phyloP scores from a whole-genome alignment of 192 early-diverging fungal genomes.

The Backusella sp. region DNA sequence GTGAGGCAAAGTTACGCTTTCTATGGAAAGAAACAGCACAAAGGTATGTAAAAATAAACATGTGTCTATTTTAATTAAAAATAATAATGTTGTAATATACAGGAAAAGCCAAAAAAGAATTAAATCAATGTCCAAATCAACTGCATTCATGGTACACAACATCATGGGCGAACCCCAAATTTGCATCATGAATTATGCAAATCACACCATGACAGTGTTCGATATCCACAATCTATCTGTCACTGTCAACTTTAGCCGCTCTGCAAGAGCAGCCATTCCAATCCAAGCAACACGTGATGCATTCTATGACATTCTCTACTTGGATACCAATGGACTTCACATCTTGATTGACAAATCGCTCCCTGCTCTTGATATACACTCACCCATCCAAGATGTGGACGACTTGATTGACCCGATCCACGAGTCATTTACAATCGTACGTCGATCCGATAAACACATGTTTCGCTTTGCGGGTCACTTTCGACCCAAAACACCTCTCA shows the following conservation, averaged over 20 bases:
- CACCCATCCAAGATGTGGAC: background rate
- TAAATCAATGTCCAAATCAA: background rate
- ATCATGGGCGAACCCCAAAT: background rate
- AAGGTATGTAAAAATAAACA: background rate
- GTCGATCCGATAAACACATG: background rate
- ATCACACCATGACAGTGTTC: background rate
- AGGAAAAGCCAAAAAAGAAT: background rate
- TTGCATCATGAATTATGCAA: conserved; percentile 13
- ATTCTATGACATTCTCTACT: conserved; percentile 2
- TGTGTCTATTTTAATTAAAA: background rate
- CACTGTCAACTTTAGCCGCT: background rate
- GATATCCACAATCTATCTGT: background rate
- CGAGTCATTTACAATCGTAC: background rate
- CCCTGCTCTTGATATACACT: background rate
- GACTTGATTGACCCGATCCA: background rate
- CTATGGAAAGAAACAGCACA: background rate
- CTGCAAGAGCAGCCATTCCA: conserved; percentile 1
- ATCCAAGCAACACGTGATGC: conserved; percentile 1
- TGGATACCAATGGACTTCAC: background rate
- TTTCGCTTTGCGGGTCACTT: background rate
- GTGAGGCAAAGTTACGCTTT: background rate
- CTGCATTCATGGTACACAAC: conserved; percentile 5
- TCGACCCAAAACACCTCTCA: background rate
- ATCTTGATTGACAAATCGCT: background rate
- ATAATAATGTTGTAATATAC: too few relatives aligned